Base-by-base conservation (phyloP, 2,329 filamentous ascomycete genomes). In the Ophiostoma perfectum region DNA sequence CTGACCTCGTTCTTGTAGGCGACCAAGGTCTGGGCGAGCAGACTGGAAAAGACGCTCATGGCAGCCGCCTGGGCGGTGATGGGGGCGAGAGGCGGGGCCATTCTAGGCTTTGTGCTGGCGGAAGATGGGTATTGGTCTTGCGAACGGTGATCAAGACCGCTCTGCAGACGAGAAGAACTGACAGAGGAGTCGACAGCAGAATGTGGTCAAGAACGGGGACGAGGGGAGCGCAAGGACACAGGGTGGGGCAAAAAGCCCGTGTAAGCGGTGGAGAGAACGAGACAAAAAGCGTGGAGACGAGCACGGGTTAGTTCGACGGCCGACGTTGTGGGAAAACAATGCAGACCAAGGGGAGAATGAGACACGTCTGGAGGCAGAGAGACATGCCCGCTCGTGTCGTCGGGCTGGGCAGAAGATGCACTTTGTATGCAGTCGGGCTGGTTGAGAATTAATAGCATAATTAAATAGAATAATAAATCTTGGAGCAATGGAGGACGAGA, bases 21-120 rank as follows among this genome's bases (percentile, higher is more conserved):
- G 7, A 83, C 83, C 70, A 95, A 84, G 69, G 82, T 79, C 78
- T 95, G 92, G 9, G 90, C 91, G 64, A 94, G 78, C 39, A 93
- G 75, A 75, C 92, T 93, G 70, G 90, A 91, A 16, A 88, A 80
- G 65, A 85, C 85, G 71, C 84, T 86, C 47, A 94, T 82, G 44
- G 86, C 75, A 36, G 86, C 85, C 27, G 88, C 85, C 78, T 93
- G 90, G 65, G 89, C 73, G 5, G 87, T 90, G 44, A 86, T 85
- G 66, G 78, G 81, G 39, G 87, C 75, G 62, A 91, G 82, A 4
- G 86, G 83, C 2, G 85, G 44, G 1, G 70, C 16, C 63, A 64
- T 64, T 63, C 27, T 27, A 2, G 27, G 27, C 27, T 27, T 2
- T 27, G 27, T 27, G 27, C 27, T 27, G 27, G 27, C 27, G 27